Evolutionary conservation across 106 monocot genomes (phyloP).

Genomic region (Amphibolis antarctica): DNA sequence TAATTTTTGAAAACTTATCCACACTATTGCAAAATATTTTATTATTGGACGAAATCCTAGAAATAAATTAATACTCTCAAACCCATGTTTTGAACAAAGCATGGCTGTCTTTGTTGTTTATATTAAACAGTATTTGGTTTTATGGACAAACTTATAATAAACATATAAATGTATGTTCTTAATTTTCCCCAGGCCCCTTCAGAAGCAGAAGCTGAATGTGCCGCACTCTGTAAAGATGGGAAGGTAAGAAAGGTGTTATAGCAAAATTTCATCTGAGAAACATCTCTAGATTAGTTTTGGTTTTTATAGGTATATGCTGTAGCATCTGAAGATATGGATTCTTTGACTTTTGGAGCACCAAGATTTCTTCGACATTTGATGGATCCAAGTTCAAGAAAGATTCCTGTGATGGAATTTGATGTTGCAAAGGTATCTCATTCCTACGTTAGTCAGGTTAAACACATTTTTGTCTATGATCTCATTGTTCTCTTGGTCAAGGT

Average conservation of each 20-base stretch:
- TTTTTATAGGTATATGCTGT: conserved; percentile 67
- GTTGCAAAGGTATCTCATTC: conserved; percentile 41
- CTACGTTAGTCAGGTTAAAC: neutral
- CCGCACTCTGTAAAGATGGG: conserved; percentile 65
- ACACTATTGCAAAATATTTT: too few species aligned
- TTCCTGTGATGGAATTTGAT: conserved; percentile 88
- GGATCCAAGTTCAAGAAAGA: conserved; percentile 79
- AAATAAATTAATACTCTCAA: too few species aligned
- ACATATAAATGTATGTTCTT: neutral
- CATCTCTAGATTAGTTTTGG: neutral
- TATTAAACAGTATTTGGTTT: neutral
- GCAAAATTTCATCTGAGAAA: neutral
- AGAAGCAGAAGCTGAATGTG: conserved; percentile 95
- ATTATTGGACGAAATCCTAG: too few species aligned
- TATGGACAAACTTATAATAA: neutral
- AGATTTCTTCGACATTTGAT: conserved; percentile 86
- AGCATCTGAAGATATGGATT: conserved; percentile 96
- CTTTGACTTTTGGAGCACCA: conserved; percentile 84
- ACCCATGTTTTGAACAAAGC: too few species aligned
- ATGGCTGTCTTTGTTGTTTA: too few species aligned
- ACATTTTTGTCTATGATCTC: neutral
- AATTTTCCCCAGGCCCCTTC: conserved; percentile 51
- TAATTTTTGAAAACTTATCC: too few species aligned
- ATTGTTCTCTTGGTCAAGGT: conserved; percentile 29
- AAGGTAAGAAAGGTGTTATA: conserved; percentile 33